Evolutionary conservation across 495 filamentous ascomycete species (phyloP).

Genomic region (Terfezia boudieri): DNA sequence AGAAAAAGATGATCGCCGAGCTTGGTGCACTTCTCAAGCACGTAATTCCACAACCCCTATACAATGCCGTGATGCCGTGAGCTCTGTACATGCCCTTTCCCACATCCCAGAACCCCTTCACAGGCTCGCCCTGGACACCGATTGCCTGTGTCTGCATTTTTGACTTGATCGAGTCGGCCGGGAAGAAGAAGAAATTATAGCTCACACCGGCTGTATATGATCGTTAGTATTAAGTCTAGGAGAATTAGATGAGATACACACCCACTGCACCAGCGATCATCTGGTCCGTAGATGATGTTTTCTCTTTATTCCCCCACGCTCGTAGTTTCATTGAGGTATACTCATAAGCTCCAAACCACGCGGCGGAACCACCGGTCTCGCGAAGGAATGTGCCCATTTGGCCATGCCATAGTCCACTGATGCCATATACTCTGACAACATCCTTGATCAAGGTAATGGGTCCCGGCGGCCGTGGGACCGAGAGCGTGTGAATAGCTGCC

Average conservation of each 20-base stretch:
- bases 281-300: constrained; percentile 9
- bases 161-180: constrained; percentile 89
- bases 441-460: constrained; percentile 44
- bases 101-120: constrained; percentile 45
- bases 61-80: constrained; percentile 64
- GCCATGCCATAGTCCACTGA: constrained; percentile 82
- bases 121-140: constrained; percentile 21
- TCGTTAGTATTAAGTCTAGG: neutral
- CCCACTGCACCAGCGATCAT: constrained; percentile 18
- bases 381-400: constrained; percentile 83
- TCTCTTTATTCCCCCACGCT: constrained; percentile 14
- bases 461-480: constrained; percentile 22
- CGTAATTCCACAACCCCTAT: constrained; percentile 88
- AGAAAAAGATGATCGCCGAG: constrained; percentile 89
- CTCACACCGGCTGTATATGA: constrained; percentile 41
- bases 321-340: constrained; percentile 47
- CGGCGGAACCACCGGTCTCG: constrained; percentile 77
- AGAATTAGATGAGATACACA: constrained; percentile 4
- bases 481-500: constrained; percentile 5
- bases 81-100: constrained; percentile 50
- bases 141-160: constrained; percentile 83
- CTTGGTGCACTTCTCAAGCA: constrained; percentile 68
- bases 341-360: constrained; percentile 93
- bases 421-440: constrained; percentile 56
- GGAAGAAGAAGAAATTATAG: constrained; percentile 94